Evolutionary conservation across 495 filamentous ascomycete genomes (phyloP).

Genomic region (Lasiosphaeria ovina): DNA sequence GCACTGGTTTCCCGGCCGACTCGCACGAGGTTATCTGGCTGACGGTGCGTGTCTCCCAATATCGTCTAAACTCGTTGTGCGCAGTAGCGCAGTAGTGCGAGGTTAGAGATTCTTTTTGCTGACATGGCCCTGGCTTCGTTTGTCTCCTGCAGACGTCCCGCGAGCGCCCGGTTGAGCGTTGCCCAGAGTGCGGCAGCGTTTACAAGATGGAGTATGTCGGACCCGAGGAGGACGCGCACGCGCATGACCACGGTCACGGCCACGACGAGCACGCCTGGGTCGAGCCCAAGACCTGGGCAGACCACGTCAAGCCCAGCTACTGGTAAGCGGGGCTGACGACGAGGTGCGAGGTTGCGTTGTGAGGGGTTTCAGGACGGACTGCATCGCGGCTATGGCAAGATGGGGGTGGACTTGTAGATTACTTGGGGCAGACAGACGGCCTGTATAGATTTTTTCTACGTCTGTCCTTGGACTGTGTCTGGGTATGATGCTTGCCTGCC

Average conservation of each 20-base stretch:
- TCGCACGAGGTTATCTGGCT: slow-evolving; percentile 89
- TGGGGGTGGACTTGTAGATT: slow-evolving; percentile 19
- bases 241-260: slow-evolving; percentile 48
- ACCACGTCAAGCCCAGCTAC: slow-evolving; percentile 92
- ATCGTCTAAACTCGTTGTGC: too few species aligned
- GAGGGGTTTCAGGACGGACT: not conserved
- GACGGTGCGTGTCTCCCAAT: slow-evolving; percentile 55
- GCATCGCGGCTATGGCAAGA: not conserved
- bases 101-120: too few species aligned
- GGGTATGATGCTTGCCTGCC: not conserved
- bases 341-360: not conserved
- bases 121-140: slow-evolving; percentile 5
- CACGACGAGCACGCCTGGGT: slow-evolving; percentile 58
- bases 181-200: slow-evolving; percentile 90
- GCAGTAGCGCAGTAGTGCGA: too few species aligned
- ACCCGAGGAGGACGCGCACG: slow-evolving; percentile 60
- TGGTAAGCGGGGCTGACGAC: slow-evolving; percentile 50
- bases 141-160: slow-evolving; percentile 64
- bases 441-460: slow-evolving; percentile 22
- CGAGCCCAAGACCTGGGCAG: slow-evolving; percentile 89
- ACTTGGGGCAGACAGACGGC: slow-evolving; percentile 8
- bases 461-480: not conserved
- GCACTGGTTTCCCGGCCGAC: slow-evolving; percentile 91
- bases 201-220: slow-evolving; percentile 97
- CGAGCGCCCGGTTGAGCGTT: slow-evolving; percentile 87